Percentiles rank a stretch among this genome's conserved stretches.
Conservation (phyloP, 2,329 filamentous ascomycete species). For the Trichoderma hamatum region DNA sequence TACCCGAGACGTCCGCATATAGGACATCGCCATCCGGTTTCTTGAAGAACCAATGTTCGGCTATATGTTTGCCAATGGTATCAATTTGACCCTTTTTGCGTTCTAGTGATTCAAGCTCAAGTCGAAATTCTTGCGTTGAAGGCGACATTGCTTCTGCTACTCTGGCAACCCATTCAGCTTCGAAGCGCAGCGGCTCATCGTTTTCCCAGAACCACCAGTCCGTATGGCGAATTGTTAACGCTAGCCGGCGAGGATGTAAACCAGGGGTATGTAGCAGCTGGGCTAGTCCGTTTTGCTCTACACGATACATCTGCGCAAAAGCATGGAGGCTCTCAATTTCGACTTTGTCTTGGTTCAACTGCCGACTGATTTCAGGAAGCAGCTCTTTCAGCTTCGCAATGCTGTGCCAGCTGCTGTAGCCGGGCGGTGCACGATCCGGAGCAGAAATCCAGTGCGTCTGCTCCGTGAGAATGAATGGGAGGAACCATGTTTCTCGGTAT, state of each 20-base stretch:
- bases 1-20: conserved; percentile 34
- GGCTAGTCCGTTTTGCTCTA: conserved; percentile 39
- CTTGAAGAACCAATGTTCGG: conserved; percentile 41
- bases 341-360: conserved; percentile 30
- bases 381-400: background rate
- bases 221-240: conserved; percentile 52
- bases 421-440: conserved; percentile 38
- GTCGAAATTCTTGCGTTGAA: conserved; percentile 44
- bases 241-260: conserved; percentile 44
- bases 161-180: conserved; percentile 42
- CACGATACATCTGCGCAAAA: conserved; percentile 48
- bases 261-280: conserved; percentile 34
- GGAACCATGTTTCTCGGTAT: conserved; percentile 48
- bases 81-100: conserved; percentile 50
- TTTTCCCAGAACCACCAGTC: conserved; percentile 53
- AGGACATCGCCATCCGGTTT: conserved; percentile 40
- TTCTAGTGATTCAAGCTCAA: conserved; percentile 53
- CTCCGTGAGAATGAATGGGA: conserved; percentile 45
- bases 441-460: conserved; percentile 45
- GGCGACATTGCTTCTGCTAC: conserved; percentile 34
- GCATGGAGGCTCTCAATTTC: conserved; percentile 42
- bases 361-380: conserved; percentile 30
- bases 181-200: conserved; percentile 42
- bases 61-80: conserved; percentile 44
- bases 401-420: conserved; percentile 15